Conservation (phyloP, 2,329 filamentous ascomycete genomes). For the Ceratocystis papillata region DNA sequence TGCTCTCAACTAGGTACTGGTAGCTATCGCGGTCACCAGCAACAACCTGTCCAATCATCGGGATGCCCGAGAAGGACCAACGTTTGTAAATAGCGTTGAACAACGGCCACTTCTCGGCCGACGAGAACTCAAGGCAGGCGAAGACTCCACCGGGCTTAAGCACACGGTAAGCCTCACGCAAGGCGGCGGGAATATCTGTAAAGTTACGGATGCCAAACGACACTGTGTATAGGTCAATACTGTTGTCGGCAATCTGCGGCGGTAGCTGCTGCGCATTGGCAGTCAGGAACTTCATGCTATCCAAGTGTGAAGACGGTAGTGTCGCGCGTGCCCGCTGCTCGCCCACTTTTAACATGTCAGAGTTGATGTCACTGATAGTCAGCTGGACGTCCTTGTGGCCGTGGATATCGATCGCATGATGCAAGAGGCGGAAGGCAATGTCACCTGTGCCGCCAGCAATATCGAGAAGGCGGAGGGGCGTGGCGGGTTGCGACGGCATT, state of each 20-base stretch:
- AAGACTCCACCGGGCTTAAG: slow-evolving; percentile 92
- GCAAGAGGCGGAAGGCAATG: slow-evolving; percentile 91
- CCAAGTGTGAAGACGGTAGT: slow-evolving; percentile 43
- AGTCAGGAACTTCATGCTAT: slow-evolving; percentile 63
- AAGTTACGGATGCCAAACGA: slow-evolving; percentile 98
- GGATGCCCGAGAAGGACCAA: slow-evolving; percentile 92
- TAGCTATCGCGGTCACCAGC: slow-evolving; percentile 92
- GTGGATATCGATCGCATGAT: slow-evolving; percentile 75
- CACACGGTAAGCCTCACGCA: slow-evolving; percentile 75
- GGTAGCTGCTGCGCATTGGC: slow-evolving; percentile 77
- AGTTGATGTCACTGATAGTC: slow-evolving; percentile 92
- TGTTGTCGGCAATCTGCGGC: slow-evolving; percentile 50
- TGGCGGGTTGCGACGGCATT: slow-evolving; percentile 35
- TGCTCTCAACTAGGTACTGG: slow-evolving; percentile 97
- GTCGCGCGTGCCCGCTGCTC: slow-evolving; percentile 58
- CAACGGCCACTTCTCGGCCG: slow-evolving; percentile 61
- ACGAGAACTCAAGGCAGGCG: slow-evolving; percentile 90
- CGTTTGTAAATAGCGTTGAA: slow-evolving; percentile 84
- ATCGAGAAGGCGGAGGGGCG: slow-evolving; percentile 69
- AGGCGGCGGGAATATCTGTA: slow-evolving; percentile 73
- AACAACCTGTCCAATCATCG: slow-evolving; percentile 87
- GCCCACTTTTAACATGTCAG: slow-evolving; percentile 84
- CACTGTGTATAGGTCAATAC: slow-evolving; percentile 92
- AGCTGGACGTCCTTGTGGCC: slow-evolving; percentile 64
- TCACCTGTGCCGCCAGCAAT: slow-evolving; percentile 95